phyloP scores from a whole-genome alignment of 2,329 filamentous ascomycete species.

The Fusarium staphyleae region DNA sequence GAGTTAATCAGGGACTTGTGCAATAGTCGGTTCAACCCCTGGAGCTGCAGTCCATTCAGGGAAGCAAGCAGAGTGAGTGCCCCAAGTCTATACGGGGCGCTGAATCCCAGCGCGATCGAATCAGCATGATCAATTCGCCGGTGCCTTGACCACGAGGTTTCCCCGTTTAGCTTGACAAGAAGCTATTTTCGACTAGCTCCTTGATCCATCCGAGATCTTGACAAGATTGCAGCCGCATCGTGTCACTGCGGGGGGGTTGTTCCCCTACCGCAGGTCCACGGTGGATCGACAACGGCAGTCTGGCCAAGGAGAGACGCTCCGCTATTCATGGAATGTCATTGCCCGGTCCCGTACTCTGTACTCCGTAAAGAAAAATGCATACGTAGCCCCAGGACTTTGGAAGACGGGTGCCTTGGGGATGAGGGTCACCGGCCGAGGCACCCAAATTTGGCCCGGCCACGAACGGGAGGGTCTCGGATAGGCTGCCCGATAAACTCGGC shows the following conservation, averaged over 20 bases:
- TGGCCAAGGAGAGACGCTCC: background rate
- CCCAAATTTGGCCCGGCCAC: constrained; percentile 24
- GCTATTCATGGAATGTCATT: background rate
- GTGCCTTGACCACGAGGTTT: constrained; percentile 19
- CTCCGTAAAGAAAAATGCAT: constrained; percentile 18
- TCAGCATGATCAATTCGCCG: constrained; percentile 6
- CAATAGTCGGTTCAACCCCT: background rate
- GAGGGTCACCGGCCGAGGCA: constrained; percentile 25
- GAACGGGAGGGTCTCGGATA: constrained; percentile 26
- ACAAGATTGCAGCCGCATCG: constrained; percentile 3
- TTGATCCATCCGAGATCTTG: constrained; percentile 8
- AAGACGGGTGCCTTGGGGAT: constrained; percentile 44
- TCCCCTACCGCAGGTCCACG: background rate
- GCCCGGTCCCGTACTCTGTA: too few species aligned
- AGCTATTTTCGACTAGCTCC: constrained; percentile 5
- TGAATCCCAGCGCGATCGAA: constrained; percentile 4
- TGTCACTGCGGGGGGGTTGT: constrained; percentile 1
- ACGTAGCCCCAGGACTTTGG: constrained; percentile 33
- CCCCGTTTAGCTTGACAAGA: constrained; percentile 16
- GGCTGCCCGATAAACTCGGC: constrained; percentile 42
- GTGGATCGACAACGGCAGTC: background rate
- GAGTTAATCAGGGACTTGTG: constrained; percentile 4
- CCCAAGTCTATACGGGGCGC: background rate
- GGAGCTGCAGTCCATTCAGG: background rate
- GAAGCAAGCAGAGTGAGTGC: background rate